Percentiles rank a stretch among this genome's conserved stretches.
phyloP scores from a whole-genome alignment of 1,284 basidiomycete species.

The Malassezia globosa region DNA sequence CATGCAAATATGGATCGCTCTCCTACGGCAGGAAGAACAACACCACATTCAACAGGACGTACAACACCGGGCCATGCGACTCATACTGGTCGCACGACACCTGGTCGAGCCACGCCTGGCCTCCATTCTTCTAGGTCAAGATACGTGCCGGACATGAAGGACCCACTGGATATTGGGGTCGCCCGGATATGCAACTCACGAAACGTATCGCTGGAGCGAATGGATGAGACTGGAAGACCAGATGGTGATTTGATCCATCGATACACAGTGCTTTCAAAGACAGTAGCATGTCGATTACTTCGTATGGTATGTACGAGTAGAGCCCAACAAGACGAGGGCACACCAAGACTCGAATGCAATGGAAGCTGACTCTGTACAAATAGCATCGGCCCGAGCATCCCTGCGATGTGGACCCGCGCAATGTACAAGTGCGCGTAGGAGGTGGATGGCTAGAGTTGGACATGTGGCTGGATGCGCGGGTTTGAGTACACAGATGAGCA shows the following conservation, averaged over 20 bases:
- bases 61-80: background rate
- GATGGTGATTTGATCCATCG: slow-evolving; percentile 62
- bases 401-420: slow-evolving; percentile 5
- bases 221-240: slow-evolving; percentile 60
- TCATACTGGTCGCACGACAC: background rate
- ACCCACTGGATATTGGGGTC: slow-evolving; percentile 70
- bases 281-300: slow-evolving; percentile 64
- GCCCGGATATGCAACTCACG: slow-evolving; percentile 64
- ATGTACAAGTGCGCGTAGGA: slow-evolving; percentile 37
- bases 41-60: background rate
- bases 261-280: slow-evolving; percentile 60
- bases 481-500: too few relatives aligned
- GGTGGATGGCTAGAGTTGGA: slow-evolving; percentile 72
- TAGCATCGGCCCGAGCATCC: slow-evolving; percentile 38
- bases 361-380: too few relatives aligned
- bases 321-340: too few relatives aligned
- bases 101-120: background rate
- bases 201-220: slow-evolving; percentile 61
- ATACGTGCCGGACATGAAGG: slow-evolving; percentile 63
- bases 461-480: slow-evolving; percentile 54
- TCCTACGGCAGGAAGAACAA: too few relatives aligned
- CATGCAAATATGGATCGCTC: too few relatives aligned
- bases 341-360: too few relatives aligned
- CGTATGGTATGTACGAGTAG: slow-evolving; percentile 52
- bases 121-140: too few relatives aligned